Evolutionary conservation across 495 filamentous ascomycete genomes (phyloP).

Genomic region (Chaetomium cochliodes): DNA sequence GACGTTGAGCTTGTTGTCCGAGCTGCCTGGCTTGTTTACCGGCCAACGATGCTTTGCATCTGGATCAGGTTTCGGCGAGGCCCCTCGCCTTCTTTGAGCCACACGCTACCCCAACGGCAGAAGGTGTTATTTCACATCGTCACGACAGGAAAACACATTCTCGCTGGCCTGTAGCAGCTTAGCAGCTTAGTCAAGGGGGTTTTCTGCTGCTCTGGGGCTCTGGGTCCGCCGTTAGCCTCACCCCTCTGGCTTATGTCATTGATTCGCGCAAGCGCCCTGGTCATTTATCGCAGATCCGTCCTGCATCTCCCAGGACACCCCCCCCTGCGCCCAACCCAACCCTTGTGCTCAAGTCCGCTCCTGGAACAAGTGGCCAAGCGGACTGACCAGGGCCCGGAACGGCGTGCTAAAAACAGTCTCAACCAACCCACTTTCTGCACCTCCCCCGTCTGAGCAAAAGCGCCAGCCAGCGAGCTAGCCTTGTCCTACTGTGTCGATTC

Average conservation of each 20-base stretch:
- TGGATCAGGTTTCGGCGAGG: conserved; percentile 11
- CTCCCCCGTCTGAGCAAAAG: conserved; percentile 23
- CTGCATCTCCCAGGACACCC: conserved; percentile 30
- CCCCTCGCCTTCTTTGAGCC: background rate
- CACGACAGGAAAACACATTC: background rate
- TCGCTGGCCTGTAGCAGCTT: background rate
- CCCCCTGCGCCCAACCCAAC: conserved; percentile 19
- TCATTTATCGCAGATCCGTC: conserved; percentile 28
- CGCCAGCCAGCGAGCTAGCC: conserved; percentile 18
- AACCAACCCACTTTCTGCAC: conserved; percentile 22
- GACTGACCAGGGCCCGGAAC: conserved; percentile 29
- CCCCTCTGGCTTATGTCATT: conserved; percentile 17
- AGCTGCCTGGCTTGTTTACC: conserved; percentile 18
- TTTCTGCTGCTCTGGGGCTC: too few relatives aligned
- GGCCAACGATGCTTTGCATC: conserved; percentile 11
- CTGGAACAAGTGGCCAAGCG: conserved; percentile 29
- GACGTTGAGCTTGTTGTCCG: conserved; percentile 17
- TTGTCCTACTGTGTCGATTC: conserved; percentile 23
- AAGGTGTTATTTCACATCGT: background rate
- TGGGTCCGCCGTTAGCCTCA: conserved; percentile 23
- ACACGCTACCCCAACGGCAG: background rate
- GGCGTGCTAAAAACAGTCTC: conserved; percentile 29
- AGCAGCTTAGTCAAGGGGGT: background rate
- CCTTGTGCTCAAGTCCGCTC: conserved; percentile 25
- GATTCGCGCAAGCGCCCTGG: conserved; percentile 25